Conservation (phyloP, 352 stramenopile genomes). For the Globisporangium paroecandrum region DNA sequence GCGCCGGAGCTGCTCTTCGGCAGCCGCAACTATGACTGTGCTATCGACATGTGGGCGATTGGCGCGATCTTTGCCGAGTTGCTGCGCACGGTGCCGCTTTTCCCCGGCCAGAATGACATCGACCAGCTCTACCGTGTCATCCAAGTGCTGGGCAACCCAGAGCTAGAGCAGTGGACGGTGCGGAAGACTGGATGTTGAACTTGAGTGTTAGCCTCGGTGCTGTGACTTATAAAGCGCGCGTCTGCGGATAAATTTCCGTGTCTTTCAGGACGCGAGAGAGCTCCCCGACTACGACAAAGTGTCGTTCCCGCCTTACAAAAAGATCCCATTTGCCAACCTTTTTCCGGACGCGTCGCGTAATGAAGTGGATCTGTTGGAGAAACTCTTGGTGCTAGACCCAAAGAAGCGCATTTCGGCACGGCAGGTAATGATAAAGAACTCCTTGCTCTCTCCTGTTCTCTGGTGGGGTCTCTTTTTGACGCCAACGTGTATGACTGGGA, state of each 20-base stretch:
- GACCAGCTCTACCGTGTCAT: conserved; percentile 78
- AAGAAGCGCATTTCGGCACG: conserved; percentile 34
- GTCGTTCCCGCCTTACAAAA: conserved; percentile 49
- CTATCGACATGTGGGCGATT: conserved; percentile 74
- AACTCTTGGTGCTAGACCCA: conserved; percentile 35
- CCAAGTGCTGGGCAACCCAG: conserved; percentile 57
- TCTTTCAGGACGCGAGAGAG: conserved; percentile 25
- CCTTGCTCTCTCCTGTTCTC: neutral
- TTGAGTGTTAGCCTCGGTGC: neutral
- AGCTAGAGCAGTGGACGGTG: conserved; percentile 53
- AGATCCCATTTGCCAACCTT: conserved; percentile 35
- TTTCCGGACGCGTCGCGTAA: conserved; percentile 41
- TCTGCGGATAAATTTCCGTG: neutral
- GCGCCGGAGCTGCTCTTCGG: conserved; percentile 80
- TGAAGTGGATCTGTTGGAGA: conserved; percentile 51
- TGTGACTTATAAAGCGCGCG: neutral
- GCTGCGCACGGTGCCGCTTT: conserved; percentile 55
- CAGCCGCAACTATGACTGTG: conserved; percentile 48
- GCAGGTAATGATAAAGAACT: conserved; percentile 25
- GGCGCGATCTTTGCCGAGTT: conserved; percentile 68
- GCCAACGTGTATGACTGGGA: neutral
- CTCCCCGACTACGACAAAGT: conserved; percentile 76
- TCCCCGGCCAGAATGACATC: conserved; percentile 78
- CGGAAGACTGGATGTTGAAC: neutral
- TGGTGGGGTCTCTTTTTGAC: neutral